Base-by-base conservation (phyloP, 2,329 filamentous ascomycete genomes). In the Scortechinia acanthostroma region DNA sequence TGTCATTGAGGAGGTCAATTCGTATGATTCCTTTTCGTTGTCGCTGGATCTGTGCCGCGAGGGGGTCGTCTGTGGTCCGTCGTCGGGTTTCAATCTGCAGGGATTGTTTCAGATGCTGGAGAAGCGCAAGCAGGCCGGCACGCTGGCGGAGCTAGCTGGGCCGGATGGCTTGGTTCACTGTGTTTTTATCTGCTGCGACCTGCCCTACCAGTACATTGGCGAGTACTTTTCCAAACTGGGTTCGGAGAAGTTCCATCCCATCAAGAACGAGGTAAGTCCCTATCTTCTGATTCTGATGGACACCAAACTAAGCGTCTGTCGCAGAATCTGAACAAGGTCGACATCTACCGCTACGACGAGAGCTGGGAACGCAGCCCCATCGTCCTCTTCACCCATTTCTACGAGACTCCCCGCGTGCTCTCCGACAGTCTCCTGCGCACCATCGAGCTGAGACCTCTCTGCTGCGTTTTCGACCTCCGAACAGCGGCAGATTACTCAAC, bases 181-280 rank as follows among this genome's bases (percentile, higher is more conserved):
- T 42, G 76, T 77, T 0, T 83, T 83, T 55, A 56, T 81, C 2
- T 83, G 77, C 58, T 81, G 77, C 47, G 79, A 83, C 46, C 50
- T 83, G 21, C 79, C 79, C 0, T 82, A 83, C 50, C 77, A 82
- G 53, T 82, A 82, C 48, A 69, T 82, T 40, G 63, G 69, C 20
- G 74, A 76, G 50, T 82, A 82, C 52, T 82, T 80, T 50, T 64
- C 73, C 21, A 79, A 77, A 51, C 60, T 81, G 10, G 68, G 64
- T 2, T 50, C 62, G 1, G 59, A 62, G 2, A 57, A 71, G 42
- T 80, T 80, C 52, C 70, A 66, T 2, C 56, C 66, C 0, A 75
- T 79, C 23, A 57, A 59, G 15, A 73, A 74, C 47, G 53, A 66
- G 55, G 67, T 69, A 50, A 50, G 55, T 52, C 5, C 23, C 33